Base-by-base conservation (phyloP, 306 rosid genomes). In the Pyrus communis region DNA sequence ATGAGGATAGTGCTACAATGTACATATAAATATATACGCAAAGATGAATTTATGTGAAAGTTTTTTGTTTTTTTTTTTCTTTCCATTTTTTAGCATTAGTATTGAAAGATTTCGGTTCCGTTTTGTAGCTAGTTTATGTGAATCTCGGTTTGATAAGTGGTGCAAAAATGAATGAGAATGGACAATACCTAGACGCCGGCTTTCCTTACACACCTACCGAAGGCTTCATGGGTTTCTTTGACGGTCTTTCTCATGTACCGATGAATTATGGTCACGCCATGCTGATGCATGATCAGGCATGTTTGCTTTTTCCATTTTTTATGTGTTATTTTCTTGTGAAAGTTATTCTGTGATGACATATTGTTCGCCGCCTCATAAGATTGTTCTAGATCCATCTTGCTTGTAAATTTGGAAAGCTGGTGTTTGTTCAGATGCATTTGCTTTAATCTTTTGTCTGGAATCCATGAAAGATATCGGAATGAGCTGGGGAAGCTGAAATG, bases 181-280 rank as follows among this genome's bases (percentile, higher is more conserved):
- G 98, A 83, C 92, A 89, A 80, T 93, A 88, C 82, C 58, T 86
- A 15, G 97, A 93, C 80, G 69, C 83, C 11, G 96, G 91, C 45
- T 87, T 87, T 75, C 92, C 98, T 31, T 91, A 89, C 85, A 79
- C 87, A 23, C 81, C 71, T 18, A 85, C 90, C 14, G 96, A 86
- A 57, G 89, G 83, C 80, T 93, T 87, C 73, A 87, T 87, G 81
- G 86, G 85, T 81, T 91, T 89, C 85, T 93, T 85, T 58, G 92
- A 88, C 64, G 97, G 89, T 69, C 67, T 91, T 71, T 57, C 85
- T 9, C 90, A 89, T 71, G 82, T 75, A 4, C 96, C 97, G 1
- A n/a, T 80, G 11, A 81, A 83, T 82, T 90, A 86, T 82, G 85
- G 86, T 40, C 85, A 88, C 76, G 45, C 91, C 43, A 91, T 82